Base-by-base conservation (phyloP, 2,329 filamentous ascomycete genomes). In the Chrysoporthe puriensis region DNA sequence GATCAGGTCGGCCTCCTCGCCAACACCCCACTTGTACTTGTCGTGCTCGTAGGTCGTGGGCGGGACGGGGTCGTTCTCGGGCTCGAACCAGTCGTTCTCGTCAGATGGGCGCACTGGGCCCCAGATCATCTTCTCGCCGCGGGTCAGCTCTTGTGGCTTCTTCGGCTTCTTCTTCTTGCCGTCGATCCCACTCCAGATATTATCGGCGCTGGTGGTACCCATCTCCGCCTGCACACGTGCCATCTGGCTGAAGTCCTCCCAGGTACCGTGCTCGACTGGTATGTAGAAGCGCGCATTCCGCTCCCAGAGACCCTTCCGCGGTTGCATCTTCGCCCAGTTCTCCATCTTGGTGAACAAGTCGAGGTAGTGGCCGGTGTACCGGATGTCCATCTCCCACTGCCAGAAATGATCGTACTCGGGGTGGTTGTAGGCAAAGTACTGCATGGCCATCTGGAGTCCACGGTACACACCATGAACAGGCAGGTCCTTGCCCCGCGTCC, bases 351-450 rank as follows among this genome's bases (percentile, higher is more conserved):
- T 86, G 74, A 95, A 86, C 26, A 93, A 79, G 70, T 92, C 88
- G 72, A 91, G 94, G 81, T 92, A 95, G 79, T 97, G 93, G 46
- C 94, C 93, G 0, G 91, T 96, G 77, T 96, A 97, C 42, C 93
- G 90, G 57, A 94, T 88, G 74, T 97, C 94, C 90, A 97, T 95
- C 78, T 97, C 94, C 92, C 94, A 96, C 72, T 97, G 92, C 94
- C 94, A 97, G 78, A 94, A 93, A 79, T 89, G 92, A 60, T 96
- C 93, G 75, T 94, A 97, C 77, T 97, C 94, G 1, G 92, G 91
- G 78, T 97, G 94, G 73, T 88, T 86, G 75, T 94, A 89, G 6
- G 94, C 92, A 77, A 98, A 98, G 78, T 95, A 92, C 75, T 97
- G 94, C 82, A 98, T 90, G 0, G 94, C 93, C 93, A 98, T 97